These are phyloP conservation scores for Ophiostoma tasmaniense DNA, from an alignment of 2,329 filamentous ascomycete species.

Conservation along the genomic window DNA sequence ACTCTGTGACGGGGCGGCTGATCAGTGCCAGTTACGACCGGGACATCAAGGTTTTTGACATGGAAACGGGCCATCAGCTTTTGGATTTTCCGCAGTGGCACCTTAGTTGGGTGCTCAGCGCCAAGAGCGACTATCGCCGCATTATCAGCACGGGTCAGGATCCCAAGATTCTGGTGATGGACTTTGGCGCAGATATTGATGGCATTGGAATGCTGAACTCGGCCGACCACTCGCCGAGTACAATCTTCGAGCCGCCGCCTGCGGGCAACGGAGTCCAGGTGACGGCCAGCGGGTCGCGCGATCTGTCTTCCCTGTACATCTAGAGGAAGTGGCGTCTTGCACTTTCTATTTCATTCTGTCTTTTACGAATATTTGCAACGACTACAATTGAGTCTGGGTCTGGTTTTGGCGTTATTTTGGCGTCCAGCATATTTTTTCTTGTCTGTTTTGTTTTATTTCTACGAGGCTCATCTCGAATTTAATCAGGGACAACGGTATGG, in stretches of 20 bases:
- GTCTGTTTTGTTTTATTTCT: not conserved
- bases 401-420: not conserved
- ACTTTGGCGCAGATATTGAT: conserved; percentile 63
- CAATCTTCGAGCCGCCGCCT: not conserved
- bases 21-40: conserved; percentile 92
- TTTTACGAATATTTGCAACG: not conserved
- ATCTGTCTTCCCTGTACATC: conserved; percentile 1
- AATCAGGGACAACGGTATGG: no score
- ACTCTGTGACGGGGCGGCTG: conserved; percentile 75
- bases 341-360: not conserved
- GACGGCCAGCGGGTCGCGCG: not conserved
- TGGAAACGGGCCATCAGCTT: conserved; percentile 67
- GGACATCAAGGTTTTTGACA: conserved; percentile 90
- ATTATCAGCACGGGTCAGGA: conserved; percentile 95
- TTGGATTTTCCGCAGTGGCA: conserved; percentile 93
- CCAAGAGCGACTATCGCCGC: conserved; percentile 89
- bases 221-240: conserved; percentile 1
- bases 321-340: not conserved
- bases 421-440: not conserved
- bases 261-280: not conserved
- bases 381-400: not conserved
- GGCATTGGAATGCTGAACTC: conserved; percentile 50
- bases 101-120: conserved; percentile 89
- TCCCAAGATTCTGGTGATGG: conserved; percentile 83
- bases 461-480: not conserved